phyloP scores from a whole-genome alignment of 768 basidiomycete genomes.

The Rubroboletus satanas region DNA sequence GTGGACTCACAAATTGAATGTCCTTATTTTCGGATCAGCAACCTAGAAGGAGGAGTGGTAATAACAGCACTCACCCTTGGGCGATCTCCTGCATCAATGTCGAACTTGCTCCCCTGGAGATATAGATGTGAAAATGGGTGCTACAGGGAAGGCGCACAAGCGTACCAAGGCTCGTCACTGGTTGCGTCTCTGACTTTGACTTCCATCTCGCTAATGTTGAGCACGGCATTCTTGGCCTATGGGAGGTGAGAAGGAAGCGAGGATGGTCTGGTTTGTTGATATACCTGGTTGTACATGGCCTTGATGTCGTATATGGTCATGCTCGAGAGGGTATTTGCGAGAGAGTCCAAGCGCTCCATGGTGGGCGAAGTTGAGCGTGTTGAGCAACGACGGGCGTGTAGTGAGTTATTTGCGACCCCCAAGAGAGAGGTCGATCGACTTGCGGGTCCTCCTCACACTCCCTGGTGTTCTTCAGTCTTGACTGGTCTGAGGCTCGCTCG shows the following conservation, averaged over 20 bases:
- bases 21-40: slow-evolving; percentile 47
- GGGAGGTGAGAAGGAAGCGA: slow-evolving; percentile 3
- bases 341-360: slow-evolving; percentile 79
- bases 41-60: background rate
- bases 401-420: slow-evolving; percentile 21
- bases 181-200: slow-evolving; percentile 96
- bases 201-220: slow-evolving; percentile 97
- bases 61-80: slow-evolving; percentile 65
- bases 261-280: slow-evolving; percentile 3
- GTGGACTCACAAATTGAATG: slow-evolving; percentile 87
- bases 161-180: slow-evolving; percentile 95
- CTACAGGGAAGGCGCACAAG: slow-evolving; percentile 1
- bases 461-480: background rate
- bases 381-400: background rate
- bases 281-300: slow-evolving; percentile 88
- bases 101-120: slow-evolving; percentile 88
- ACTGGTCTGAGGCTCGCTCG: background rate
- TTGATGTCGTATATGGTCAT: slow-evolving; percentile 93
- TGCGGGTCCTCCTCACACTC: background rate
- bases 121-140: background rate
- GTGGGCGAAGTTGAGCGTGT: slow-evolving; percentile 20
- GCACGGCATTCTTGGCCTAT: slow-evolving; percentile 92
- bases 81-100: slow-evolving; percentile 99
- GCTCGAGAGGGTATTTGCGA: slow-evolving; percentile 72
- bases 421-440: slow-evolving; percentile 22